Percentiles rank a stretch among this genome's conserved stretches.
phyloP scores from a whole-genome alignment of 2,329 filamentous ascomycete species.

The Fusarium sp. region DNA sequence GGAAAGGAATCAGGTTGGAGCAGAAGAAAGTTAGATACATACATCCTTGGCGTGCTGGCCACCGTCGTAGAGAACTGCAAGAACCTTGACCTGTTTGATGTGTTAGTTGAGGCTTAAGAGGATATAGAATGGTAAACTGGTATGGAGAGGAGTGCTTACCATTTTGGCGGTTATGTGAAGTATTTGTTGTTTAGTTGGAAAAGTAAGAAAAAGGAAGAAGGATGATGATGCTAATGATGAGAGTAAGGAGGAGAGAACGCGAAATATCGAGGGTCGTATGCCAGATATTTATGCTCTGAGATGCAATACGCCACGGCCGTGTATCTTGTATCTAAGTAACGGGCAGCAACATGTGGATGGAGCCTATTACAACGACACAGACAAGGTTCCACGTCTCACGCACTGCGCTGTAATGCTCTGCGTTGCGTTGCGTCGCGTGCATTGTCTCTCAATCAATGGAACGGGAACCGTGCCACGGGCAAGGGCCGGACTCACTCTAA shows the following conservation, averaged over 20 bases:
- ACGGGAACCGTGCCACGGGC: slow-evolving; percentile 37
- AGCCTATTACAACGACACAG: slow-evolving; percentile 37
- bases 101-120: slow-evolving; percentile 40
- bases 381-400: slow-evolving; percentile 44
- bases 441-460: slow-evolving; percentile 31
- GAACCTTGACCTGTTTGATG: slow-evolving; percentile 84
- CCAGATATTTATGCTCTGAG: slow-evolving; percentile 48
- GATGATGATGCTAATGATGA: slow-evolving; percentile 41
- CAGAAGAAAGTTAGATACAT: slow-evolving; percentile 49
- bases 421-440: background rate
- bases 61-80: slow-evolving; percentile 94
- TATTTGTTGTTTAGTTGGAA: slow-evolving; percentile 30
- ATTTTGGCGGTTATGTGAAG: slow-evolving; percentile 47
- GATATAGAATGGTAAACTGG: slow-evolving; percentile 9
- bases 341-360: slow-evolving; percentile 25
- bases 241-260: slow-evolving; percentile 31
- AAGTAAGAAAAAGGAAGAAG: slow-evolving; percentile 39
- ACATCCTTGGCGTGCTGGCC: slow-evolving; percentile 89
- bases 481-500: slow-evolving; percentile 23
- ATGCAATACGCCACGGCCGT: slow-evolving; percentile 28
- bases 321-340: slow-evolving; percentile 31
- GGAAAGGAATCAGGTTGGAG: slow-evolving; percentile 1
- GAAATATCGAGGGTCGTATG: slow-evolving; percentile 33
- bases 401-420: slow-evolving; percentile 25
- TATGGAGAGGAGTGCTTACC: slow-evolving; percentile 39